Conservation (phyloP, 352 stramenopile genomes). For the Globisporangium apiculatum region DNA sequence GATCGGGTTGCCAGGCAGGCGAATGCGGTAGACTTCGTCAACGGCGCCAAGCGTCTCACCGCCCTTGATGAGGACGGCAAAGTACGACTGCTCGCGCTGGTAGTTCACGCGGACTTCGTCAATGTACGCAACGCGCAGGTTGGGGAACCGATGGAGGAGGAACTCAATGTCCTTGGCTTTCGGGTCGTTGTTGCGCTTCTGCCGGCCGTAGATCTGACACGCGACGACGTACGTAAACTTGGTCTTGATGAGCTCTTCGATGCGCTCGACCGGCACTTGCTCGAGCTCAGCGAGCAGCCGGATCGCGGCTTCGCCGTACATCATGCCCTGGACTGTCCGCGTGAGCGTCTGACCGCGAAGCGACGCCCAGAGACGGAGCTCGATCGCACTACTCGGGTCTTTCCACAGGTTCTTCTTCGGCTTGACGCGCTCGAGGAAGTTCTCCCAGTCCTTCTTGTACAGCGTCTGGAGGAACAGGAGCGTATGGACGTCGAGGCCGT, state of each 20-base stretch:
- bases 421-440: conserved; percentile 96
- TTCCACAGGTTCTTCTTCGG: conserved; percentile 93
- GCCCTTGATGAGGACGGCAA: conserved; percentile 96
- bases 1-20: conserved; percentile 97
- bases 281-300: conserved; percentile 96
- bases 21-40: conserved; percentile 95
- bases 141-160: conserved; percentile 95
- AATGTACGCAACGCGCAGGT: conserved; percentile 98
- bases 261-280: conserved; percentile 77
- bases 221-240: conserved; percentile 99
- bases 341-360: conserved; percentile 96
- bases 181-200: conserved; percentile 97
- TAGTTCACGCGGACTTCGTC: conserved; percentile 96
- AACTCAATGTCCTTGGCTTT: conserved; percentile 99
- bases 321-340: conserved; percentile 98
- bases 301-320: conserved; percentile 98
- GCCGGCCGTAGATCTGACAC: conserved; percentile 97
- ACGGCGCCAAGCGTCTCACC: conserved; percentile 49
- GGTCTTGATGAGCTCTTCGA: conserved; percentile 96
- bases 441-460: conserved; percentile 97
- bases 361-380: conserved; percentile 96
- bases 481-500: conserved; percentile 88
- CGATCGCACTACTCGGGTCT: conserved; percentile 70
- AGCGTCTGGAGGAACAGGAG: conserved; percentile 92
- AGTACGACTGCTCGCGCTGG: conserved; percentile 93